phyloP scores from a whole-genome alignment of 176 grass and related monocot species.

The Poa pratensis region DNA sequence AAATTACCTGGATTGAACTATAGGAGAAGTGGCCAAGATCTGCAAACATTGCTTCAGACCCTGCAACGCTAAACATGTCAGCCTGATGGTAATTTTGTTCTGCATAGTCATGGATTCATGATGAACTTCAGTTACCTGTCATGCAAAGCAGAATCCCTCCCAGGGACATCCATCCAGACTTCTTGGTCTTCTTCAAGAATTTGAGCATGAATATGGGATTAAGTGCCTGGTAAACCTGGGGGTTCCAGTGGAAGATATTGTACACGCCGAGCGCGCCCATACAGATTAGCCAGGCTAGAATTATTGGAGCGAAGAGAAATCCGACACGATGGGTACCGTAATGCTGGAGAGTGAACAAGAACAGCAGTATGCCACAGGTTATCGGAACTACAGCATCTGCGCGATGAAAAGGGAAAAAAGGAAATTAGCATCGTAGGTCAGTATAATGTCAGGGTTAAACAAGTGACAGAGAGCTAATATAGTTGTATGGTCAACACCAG shows the following conservation, averaged over 20 bases:
- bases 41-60: slow-evolving; percentile 99
- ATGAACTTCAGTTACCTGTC: slow-evolving; percentile 62
- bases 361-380: slow-evolving; percentile 78
- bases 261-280: slow-evolving; percentile 81
- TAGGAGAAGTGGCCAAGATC: slow-evolving; percentile 98
- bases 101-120: not conserved
- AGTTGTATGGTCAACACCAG: not conserved
- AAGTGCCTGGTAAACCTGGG: slow-evolving; percentile 67
- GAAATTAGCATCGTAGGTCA: not conserved
- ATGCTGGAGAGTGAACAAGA: slow-evolving; percentile 87
- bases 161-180: slow-evolving; percentile 92
- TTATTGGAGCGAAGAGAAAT: slow-evolving; percentile 83
- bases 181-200: slow-evolving; percentile 95
- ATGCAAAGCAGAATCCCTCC: slow-evolving; percentile 95
- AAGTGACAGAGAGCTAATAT: not conserved
- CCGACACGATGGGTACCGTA: slow-evolving; percentile 90
- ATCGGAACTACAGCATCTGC: slow-evolving; percentile 86
- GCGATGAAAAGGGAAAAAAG: not conserved
- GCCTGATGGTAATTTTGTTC: no score
- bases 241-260: slow-evolving; percentile 88
- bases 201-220: slow-evolving; percentile 77
- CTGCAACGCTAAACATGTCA: slow-evolving; percentile 49
- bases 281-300: slow-evolving; percentile 83
- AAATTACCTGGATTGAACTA: slow-evolving; percentile 85
- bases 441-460: slow-evolving; percentile 16